Evolutionary conservation across 139 green algal genomes (phyloP).

Genomic region (Chlamydomonas schloesseri): DNA sequence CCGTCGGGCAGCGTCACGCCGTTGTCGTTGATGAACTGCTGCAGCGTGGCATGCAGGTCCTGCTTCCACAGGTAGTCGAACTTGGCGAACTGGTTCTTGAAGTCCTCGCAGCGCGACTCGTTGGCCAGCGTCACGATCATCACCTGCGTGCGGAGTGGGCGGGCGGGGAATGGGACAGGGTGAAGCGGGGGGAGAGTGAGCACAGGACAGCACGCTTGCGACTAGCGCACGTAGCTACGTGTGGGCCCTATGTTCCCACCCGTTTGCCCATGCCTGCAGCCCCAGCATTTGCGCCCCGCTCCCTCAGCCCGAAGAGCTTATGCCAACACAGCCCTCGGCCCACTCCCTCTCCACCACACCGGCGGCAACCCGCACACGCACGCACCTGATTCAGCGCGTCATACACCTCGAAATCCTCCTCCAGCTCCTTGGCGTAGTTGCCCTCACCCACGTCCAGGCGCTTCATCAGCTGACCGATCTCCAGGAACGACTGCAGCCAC

Average conservation of each 20-base stretch:
- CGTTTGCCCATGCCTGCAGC: too few relatives aligned
- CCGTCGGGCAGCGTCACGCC: constrained; percentile 61
- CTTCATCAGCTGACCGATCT: constrained; percentile 82
- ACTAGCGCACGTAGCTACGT: too few relatives aligned
- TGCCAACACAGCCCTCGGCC: too few relatives aligned
- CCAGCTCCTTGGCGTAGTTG: constrained; percentile 90
- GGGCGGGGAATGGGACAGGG: too few relatives aligned
- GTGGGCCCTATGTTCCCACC: too few relatives aligned
- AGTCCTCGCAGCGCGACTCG: constrained; percentile 80
- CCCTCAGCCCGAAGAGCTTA: too few relatives aligned
- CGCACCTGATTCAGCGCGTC: constrained; percentile 70
- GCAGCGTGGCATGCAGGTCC: constrained; percentile 74
- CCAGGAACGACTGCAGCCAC: constrained; percentile 85
- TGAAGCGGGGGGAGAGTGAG: too few relatives aligned
- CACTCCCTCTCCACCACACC: too few relatives aligned
- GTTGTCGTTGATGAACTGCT: constrained; percentile 44
- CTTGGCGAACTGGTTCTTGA: constrained; percentile 78
- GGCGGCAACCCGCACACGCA: too few relatives aligned
- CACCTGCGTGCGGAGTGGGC: constrained; percentile 38
- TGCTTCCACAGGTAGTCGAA: constrained; percentile 89
- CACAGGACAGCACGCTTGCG: too few relatives aligned
- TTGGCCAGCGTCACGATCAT: constrained; percentile 76
- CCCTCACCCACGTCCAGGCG: constrained; percentile 89
- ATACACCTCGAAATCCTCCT: constrained; percentile 87
- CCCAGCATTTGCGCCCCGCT: too few relatives aligned